Base-by-base conservation (phyloP, 345 rosid genomes). In the Atalantia buxifolia region DNA sequence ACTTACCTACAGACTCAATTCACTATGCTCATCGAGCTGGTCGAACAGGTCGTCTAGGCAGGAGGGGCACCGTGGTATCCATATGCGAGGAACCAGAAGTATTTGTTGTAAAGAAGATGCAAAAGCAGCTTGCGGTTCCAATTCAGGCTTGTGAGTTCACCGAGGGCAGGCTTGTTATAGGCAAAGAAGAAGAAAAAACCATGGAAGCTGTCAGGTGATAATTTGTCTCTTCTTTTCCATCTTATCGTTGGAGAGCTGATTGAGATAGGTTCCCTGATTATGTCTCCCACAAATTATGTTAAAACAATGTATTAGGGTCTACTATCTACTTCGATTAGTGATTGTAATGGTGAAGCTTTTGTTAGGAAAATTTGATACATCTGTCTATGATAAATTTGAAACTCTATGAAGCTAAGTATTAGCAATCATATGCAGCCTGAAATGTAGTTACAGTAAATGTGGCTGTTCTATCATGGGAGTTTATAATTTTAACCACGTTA, bases 11-110 rank as follows among this genome's bases (percentile, higher is more conserved):
- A 0, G 97, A 92, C 72, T 82, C 93, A 13, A 85, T 92, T 71
- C 98, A 94, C 77, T 92, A 91, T 78, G 97, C 94, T 8, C 99
- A 95, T 81, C 86, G 97, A 65, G 98, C 97, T 66, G 98, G 99
- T 74, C 84, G 98, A 77, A 91, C 97, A 0, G 97, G 97, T 27
- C 79, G 94, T 85, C 93, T 94, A 75, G 98, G 99, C 25, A 89
- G 98, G 85, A 92, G 83, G 87, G 98, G 98, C 57, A 87, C 81
- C 25, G 98, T 96, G 83, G 92, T 94, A 40, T 89, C 90, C 45
- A 88, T 94, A 38, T 94, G 98, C 68, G 99, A 96, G 80, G 94
- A 88, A 79, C 82, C 91, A 53, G 95, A 90, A 84, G 89, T 89
- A 74, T 96, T 96, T 87, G 91, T 90, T 81, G 91, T 92, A 76